phyloP scores from a whole-genome alignment of 208 protist species.

The Wallacemonas rigidus region DNA sequence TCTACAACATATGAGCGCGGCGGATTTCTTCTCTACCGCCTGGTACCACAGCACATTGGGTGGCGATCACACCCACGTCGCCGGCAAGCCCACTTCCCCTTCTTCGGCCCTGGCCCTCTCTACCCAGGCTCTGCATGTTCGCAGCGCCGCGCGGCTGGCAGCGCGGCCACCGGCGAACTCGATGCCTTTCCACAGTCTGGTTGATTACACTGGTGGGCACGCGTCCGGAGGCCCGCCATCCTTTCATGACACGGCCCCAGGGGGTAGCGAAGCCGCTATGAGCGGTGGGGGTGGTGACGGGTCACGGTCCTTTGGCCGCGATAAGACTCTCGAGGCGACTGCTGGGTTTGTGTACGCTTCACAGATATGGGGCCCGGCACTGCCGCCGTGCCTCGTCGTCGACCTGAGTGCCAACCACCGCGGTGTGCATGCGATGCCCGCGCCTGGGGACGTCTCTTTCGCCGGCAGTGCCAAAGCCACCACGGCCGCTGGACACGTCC shows the following conservation, averaged over 20 bases:
- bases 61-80: neutral
- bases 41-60: neutral
- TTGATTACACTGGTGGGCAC: neutral
- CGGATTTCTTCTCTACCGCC: constrained; percentile 7
- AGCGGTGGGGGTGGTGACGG: neutral
- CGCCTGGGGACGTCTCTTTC: constrained; percentile 2
- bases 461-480: constrained; percentile 8
- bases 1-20: constrained; percentile 19
- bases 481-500: neutral
- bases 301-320: too few relatives aligned
- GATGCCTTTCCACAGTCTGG: neutral
- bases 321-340: too few relatives aligned
- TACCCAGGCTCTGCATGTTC: constrained; percentile 9
- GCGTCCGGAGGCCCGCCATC: neutral
- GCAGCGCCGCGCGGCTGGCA: neutral
- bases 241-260: neutral
- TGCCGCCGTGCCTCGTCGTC: constrained; percentile 15
- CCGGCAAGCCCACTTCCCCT: neutral
- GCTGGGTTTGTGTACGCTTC: too few relatives aligned
- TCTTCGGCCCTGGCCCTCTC: neutral
- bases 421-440: neutral
- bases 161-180: neutral
- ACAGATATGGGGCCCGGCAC: neutral
- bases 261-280: neutral
- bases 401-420: neutral